Conservation (phyloP, 2,329 filamentous ascomycete species). For the Apiospora hydei region DNA sequence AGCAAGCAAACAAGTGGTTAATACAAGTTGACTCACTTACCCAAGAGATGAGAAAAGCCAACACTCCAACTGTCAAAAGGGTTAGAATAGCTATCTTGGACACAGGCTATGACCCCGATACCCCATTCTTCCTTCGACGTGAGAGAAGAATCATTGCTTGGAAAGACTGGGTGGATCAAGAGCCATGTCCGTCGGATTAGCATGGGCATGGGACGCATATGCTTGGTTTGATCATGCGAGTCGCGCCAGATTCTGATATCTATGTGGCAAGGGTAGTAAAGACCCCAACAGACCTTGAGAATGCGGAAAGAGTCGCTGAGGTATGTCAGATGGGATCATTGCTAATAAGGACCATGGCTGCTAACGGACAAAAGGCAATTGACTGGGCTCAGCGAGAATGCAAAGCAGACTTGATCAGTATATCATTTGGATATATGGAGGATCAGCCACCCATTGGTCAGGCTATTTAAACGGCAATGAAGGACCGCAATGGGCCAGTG, state of each 20-base stretch:
- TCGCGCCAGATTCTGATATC: background rate
- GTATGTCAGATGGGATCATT: background rate
- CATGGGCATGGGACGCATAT: background rate
- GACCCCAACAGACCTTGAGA: background rate
- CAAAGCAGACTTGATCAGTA: background rate
- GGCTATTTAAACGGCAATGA: background rate
- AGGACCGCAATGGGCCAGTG: background rate
- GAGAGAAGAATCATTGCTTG: background rate
- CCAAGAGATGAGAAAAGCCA: too few species aligned
- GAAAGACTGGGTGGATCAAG: background rate
- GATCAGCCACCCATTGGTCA: background rate
- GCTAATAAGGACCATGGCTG: background rate
- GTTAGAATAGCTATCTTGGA: too few species aligned
- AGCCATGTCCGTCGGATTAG: background rate
- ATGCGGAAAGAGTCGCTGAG: background rate
- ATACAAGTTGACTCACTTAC: too few species aligned
- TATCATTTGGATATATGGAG: background rate
- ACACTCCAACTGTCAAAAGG: too few species aligned
- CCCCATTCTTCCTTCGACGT: background rate
- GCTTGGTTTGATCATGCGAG: background rate
- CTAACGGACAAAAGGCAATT: background rate
- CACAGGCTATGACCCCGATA: background rate
- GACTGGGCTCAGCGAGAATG: background rate
- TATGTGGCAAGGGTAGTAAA: background rate
- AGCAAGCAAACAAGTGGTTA: too few species aligned